phyloP scores from a whole-genome alignment of 2,329 filamentous ascomycete genomes.

The Knufia petricola region DNA sequence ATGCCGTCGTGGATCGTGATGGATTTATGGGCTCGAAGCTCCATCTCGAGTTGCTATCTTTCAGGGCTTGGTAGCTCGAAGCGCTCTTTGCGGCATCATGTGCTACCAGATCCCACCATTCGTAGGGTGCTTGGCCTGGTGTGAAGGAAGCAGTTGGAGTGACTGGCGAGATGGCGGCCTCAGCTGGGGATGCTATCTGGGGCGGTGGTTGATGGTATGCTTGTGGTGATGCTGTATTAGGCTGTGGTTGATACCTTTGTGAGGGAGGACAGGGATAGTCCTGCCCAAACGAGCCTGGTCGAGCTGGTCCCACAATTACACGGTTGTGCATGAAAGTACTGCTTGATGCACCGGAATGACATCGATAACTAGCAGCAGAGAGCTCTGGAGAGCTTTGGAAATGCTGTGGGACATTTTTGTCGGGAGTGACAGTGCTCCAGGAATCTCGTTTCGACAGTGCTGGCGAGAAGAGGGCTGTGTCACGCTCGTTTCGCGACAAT shows the following conservation, averaged over 20 bases:
- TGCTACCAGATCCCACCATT: slow-evolving; percentile 22
- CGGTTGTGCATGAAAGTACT: background rate
- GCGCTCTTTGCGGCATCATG: slow-evolving; percentile 16
- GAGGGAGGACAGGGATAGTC: background rate
- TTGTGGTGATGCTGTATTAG: background rate
- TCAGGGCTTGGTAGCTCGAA: slow-evolving; percentile 3
- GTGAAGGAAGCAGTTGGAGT: slow-evolving; percentile 5
- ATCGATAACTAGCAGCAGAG: background rate
- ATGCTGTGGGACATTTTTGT: background rate
- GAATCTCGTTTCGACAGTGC: background rate
- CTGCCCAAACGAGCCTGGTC: background rate
- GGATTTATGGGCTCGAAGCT: slow-evolving; percentile 5
- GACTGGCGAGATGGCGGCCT: slow-evolving; percentile 1
- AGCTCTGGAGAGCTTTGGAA: background rate
- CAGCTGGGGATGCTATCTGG: background rate
- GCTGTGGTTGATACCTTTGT: background rate
- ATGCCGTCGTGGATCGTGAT: slow-evolving; percentile 1
- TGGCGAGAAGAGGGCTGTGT: background rate
- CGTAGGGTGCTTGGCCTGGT: slow-evolving; percentile 13
- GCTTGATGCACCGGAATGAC: background rate
- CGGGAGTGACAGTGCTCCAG: background rate
- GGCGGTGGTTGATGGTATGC: background rate
- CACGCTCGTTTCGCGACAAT: background rate
- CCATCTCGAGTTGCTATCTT: slow-evolving; percentile 7
- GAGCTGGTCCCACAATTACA: background rate